Conservation (phyloP, 176 grass and related monocot species). For the Oryza meridionalis region DNA sequence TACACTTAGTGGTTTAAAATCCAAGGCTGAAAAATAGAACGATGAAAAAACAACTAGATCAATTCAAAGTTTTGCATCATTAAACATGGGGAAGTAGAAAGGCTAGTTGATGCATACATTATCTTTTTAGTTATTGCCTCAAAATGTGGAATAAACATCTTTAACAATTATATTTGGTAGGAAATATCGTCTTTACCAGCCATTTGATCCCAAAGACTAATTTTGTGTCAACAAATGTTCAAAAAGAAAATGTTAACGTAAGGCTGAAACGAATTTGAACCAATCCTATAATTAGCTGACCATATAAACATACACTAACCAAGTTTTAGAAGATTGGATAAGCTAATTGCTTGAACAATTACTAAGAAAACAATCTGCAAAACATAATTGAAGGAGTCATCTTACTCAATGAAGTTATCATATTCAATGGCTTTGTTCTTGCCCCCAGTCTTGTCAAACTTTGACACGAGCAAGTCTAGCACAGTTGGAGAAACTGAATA, state of each 20-base stretch:
- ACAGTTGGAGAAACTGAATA: constrained; percentile 83
- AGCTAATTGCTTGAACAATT: neutral
- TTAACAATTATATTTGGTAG: neutral
- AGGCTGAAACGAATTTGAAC: neutral
- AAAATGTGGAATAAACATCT: neutral
- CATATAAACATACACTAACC: neutral
- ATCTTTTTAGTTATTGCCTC: neutral
- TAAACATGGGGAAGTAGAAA: neutral
- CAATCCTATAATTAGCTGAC: neutral
- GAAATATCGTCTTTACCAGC: neutral
- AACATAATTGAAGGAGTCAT: neutral
- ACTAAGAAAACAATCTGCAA: neutral
- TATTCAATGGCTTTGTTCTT: constrained; percentile 84
- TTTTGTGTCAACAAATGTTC: neutral
- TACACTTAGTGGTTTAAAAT: no score
- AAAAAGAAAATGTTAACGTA: neutral
- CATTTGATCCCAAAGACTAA: neutral
- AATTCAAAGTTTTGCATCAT: neutral
- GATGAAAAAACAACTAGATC: no score
- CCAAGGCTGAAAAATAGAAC: no score
- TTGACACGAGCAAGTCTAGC: constrained; percentile 86
- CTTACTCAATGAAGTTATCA: constrained; percentile 99
- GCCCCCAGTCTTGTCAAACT: constrained; percentile 96
- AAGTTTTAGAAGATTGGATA: neutral
- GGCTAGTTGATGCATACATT: neutral